These are phyloP conservation scores for Auricularia cornea DNA, from an alignment of 768 basidiomycete species.

Conservation along the genomic window DNA sequence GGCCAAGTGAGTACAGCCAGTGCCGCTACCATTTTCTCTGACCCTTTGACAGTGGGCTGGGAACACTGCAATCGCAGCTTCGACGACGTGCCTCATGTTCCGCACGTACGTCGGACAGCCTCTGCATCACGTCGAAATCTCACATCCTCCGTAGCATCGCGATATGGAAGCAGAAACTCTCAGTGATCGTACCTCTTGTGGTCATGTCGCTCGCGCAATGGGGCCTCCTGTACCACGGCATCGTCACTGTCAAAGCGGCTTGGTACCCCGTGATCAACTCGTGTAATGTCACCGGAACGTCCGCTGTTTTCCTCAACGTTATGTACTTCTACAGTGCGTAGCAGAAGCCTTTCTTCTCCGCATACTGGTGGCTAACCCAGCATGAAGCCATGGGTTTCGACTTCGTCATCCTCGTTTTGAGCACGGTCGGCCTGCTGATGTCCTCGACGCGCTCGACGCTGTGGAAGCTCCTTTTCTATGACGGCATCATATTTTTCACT, in stretches of 20 bases:
- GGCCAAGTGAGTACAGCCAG: constrained; percentile 42
- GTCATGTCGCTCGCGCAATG: constrained; percentile 55
- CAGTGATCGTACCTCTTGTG: constrained; percentile 43
- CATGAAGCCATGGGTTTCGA: constrained; percentile 65
- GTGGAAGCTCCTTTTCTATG: constrained; percentile 65
- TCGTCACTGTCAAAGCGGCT: constrained; percentile 54
- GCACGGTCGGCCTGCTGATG: constrained; percentile 33
- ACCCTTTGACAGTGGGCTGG: constrained; percentile 41
- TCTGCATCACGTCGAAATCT: too few relatives aligned
- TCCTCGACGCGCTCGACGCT: constrained; percentile 49
- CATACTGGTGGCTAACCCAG: background rate
- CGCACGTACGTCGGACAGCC: constrained; percentile 54
- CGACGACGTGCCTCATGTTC: constrained; percentile 62
- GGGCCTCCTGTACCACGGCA: constrained; percentile 57
- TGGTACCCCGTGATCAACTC: constrained; percentile 35
- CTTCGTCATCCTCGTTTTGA: constrained; percentile 49
- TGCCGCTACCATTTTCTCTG: background rate
- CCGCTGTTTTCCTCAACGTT: constrained; percentile 49
- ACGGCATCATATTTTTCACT: constrained; percentile 63
- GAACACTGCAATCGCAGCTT: constrained; percentile 56
- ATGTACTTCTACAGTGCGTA: constrained; percentile 64
- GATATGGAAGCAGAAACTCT: constrained; percentile 54
- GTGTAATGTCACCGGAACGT: constrained; percentile 47
- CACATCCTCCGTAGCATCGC: constrained; percentile 41
- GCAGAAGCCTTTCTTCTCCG: background rate